These are phyloP conservation scores for Echium plantagineum DNA, from an alignment of 257 asterid genomes.

Conservation along the genomic window DNA sequence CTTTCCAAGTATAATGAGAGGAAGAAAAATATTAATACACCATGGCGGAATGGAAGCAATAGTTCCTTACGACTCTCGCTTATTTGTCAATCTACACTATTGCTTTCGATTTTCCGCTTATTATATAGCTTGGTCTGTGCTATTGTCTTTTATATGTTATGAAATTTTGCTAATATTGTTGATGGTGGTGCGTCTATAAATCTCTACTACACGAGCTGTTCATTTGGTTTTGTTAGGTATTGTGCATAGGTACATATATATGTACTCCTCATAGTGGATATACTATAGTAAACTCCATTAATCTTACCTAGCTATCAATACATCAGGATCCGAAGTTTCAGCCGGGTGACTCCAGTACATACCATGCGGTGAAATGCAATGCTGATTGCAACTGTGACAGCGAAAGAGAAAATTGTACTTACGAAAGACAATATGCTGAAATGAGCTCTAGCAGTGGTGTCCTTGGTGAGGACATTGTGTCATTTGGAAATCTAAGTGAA, in stretches of 20 bases:
- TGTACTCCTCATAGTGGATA: neutral
- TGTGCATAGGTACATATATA: neutral
- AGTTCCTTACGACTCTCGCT: neutral
- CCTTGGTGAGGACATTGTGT: conserved; percentile 76
- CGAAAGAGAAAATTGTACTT: conserved; percentile 55
- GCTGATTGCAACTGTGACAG: conserved; percentile 71
- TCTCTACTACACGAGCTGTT: neutral
- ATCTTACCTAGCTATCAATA: neutral
- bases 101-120: neutral
- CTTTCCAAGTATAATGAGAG: neutral
- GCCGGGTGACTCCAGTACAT: conserved; percentile 71
- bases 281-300: neutral
- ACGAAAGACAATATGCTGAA: conserved; percentile 94
- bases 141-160: neutral
- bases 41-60: neutral
- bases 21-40: too few relatives aligned
- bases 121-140: neutral
- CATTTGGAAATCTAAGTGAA: conserved; percentile 86
- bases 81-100: neutral
- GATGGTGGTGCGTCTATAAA: neutral
- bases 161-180: neutral
- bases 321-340: conserved; percentile 83
- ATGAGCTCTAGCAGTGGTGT: conserved; percentile 99
- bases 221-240: neutral
- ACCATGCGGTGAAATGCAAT: conserved; percentile 80